These are phyloP conservation scores for Hypoxylon sp. DNA, from an alignment of 2,329 filamentous ascomycete genomes.

Conservation along the genomic window DNA sequence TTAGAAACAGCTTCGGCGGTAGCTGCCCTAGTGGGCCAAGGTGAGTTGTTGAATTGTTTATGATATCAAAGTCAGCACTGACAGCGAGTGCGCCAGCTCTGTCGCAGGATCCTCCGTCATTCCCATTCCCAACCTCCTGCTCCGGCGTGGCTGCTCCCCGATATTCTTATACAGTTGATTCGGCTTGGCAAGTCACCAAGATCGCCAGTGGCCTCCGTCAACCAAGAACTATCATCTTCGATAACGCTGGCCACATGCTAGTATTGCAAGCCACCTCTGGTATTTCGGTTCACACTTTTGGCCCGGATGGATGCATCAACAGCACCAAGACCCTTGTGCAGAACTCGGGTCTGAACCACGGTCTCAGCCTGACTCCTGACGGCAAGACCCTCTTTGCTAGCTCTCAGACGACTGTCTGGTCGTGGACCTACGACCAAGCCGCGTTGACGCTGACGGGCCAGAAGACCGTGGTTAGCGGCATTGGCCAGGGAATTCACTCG, in stretches of 20 bases:
- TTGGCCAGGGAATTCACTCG: constrained; percentile 67
- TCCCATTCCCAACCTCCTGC: constrained; percentile 49
- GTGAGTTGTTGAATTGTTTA: constrained; percentile 21
- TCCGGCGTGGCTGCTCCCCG: constrained; percentile 44
- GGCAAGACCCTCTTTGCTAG: constrained; percentile 62
- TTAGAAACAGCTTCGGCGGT: constrained; percentile 33
- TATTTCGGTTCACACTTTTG: constrained; percentile 52
- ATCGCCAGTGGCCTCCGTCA: constrained; percentile 50
- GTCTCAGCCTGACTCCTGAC: constrained; percentile 58
- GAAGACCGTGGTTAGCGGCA: constrained; percentile 66
- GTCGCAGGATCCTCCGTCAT: constrained; percentile 40
- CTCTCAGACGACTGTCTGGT: constrained; percentile 63
- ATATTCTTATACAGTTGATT: constrained; percentile 48
- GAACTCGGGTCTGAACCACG: constrained; percentile 59
- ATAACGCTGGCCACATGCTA: constrained; percentile 51
- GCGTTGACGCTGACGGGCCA: constrained; percentile 58
- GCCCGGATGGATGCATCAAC: constrained; percentile 50
- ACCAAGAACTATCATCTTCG: constrained; percentile 51
- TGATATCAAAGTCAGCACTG: constrained; percentile 25
- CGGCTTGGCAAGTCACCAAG: constrained; percentile 51
- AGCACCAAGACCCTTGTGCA: constrained; percentile 48
- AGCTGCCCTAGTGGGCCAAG: constrained; percentile 38
- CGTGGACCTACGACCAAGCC: constrained; percentile 69
- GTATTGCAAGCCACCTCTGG: constrained; percentile 50
- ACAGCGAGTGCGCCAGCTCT: constrained; percentile 32